Percentiles rank a stretch among this genome's conserved stretches.
Evolutionary conservation across 2,329 filamentous ascomycete genomes (phyloP).

Genomic region (Ascomycota sp.): DNA sequence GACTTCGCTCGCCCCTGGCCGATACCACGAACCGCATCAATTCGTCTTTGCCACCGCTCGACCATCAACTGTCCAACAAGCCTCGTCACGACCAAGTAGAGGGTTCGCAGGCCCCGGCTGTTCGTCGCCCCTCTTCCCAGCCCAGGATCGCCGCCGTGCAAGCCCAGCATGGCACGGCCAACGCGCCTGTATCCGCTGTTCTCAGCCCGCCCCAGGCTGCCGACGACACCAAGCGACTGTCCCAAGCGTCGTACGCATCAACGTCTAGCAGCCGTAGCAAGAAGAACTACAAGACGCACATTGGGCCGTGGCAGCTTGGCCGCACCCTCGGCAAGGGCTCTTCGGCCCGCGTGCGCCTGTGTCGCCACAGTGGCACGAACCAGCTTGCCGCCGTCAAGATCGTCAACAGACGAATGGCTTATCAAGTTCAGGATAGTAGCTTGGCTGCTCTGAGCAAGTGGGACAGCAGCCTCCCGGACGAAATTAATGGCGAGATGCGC

Average conservation of each 20-base stretch:
- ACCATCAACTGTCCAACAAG: conserved; percentile 9
- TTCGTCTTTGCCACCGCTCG: conserved; percentile 11
- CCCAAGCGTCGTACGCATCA: conserved; percentile 19
- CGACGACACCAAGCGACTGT: conserved; percentile 16
- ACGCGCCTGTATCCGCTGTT: conserved; percentile 6
- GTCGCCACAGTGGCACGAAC: conserved; percentile 55
- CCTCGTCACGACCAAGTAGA: conserved; percentile 8
- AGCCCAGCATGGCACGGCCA: conserved; percentile 1
- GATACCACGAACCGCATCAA: conserved; percentile 27
- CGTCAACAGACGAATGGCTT: conserved; percentile 61
- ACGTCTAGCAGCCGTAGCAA: conserved; percentile 18
- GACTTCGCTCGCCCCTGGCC: conserved; percentile 18
- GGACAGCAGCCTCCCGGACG: conserved; percentile 33
- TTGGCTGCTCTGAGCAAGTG: conserved; percentile 61
- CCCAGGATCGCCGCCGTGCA: neutral
- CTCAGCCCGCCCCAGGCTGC: conserved; percentile 9
- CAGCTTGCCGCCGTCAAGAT: conserved; percentile 88
- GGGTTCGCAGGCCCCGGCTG: conserved; percentile 1
- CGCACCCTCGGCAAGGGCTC: conserved; percentile 76
- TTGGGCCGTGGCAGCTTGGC: conserved; percentile 86
- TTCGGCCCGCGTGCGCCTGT: conserved; percentile 68
- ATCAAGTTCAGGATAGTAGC: conserved; percentile 65
- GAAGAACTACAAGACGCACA: conserved; percentile 41
- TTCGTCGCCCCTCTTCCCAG: conserved; percentile 1
- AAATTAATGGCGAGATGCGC: conserved; percentile 36